Evolutionary conservation across 768 basidiomycete species (phyloP), one percentile per base, ranked within the genome.

Genomic region (Chlorophyllum brunneum): DNA sequence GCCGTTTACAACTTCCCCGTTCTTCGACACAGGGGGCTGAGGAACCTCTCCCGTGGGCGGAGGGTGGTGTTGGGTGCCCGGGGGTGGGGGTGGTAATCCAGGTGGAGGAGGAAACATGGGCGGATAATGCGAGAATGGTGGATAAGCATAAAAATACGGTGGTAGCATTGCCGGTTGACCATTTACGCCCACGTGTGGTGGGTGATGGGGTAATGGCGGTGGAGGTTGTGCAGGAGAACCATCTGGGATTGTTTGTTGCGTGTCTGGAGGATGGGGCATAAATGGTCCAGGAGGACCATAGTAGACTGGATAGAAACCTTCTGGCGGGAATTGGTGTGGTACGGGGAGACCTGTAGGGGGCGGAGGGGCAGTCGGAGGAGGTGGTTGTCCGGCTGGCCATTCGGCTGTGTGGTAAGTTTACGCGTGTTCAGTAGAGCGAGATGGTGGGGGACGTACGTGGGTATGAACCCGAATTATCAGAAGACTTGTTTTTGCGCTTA

Each of bases 401-500:
- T 72, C 70, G 5, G 56, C 58, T 54, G 57, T 61, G 16, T 55
- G 50, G 36, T 31, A 33, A 46, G 43, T 48, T 51, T 48, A 42
- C 42, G 53, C 24, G 24, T 27, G 24, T 42, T 27, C 50, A 48
- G 48, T 20, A 4, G 27, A 43, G 27, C 20, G 4, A 46, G 27
- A 41, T 22, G n/a, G 22, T n/a, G 40, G 39, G 53, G 29, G 29
- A 47, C 54, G 20, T 49, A 63, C 63, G 61, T 42, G 48, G 43
- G 51, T 53, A 66, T 31, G 40, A 10, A 8, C 22, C 39, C 10
- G 45, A 26, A 18, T 54, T 51, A 2, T 63, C 65, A 9, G 56
- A 58, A 22, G 47, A 37, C 52, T 77, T 77, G 54, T 69, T 68
- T 61, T 79, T 78, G 54, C 79, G 75, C 72, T 89, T 90, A 77